Base-by-base conservation (phyloP, 805 yeast species). In the Tanozyma kutaoensis region DNA sequence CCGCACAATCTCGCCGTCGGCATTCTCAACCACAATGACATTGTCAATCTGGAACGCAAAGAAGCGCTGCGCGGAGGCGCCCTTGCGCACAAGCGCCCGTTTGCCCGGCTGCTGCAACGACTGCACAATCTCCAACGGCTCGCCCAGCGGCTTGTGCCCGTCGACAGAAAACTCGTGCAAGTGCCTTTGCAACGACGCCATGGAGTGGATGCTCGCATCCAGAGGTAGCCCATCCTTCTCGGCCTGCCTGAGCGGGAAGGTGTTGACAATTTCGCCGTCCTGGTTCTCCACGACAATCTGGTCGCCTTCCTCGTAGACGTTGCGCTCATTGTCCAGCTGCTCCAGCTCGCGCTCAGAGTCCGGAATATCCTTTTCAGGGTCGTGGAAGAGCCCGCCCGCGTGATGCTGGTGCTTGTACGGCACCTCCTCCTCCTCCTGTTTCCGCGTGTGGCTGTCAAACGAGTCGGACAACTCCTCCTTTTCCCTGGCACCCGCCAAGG, bases 1-100 rank as follows among this genome's bases (percentile, higher is more conserved):
- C 43, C 95, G 72, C 24, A 91, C 59, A 30, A 91, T 71, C 40
- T 88, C 97, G 36, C 97, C 98, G 9, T 86, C 94, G 24, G 71
- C 81, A 42, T 85, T 80, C 50, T 88, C 98, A 31, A 91, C 76
- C 32, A 84, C 64, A 29, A 91, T 68, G 32, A 73, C 62, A 41
- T 82, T 74, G 44, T 76, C 91, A 22, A 81, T 62, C 49, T 77
- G 79, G 50, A 75, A 88, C 1, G 95, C 97, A 50, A 57, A 71
- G 39, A 28, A 39, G 18, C 28, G 22, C 24, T 37, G 37, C 9
- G 37, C 36, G 15, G 27, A 24, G 17, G 56, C 73, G 45, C 34
- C 32, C 34, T 52, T 56, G 19, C 38, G 47, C 32, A 52, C 48
- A 20, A 39, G 48, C 2, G 55, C 47, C 26, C 34, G 41, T 29